A percentile compares a stretch with the other conserved stretches of the same genome.
Evolutionary conservation across 2,329 filamentous ascomycete species (phyloP).

Genomic region (Phaeophleospora eucalypticola): DNA sequence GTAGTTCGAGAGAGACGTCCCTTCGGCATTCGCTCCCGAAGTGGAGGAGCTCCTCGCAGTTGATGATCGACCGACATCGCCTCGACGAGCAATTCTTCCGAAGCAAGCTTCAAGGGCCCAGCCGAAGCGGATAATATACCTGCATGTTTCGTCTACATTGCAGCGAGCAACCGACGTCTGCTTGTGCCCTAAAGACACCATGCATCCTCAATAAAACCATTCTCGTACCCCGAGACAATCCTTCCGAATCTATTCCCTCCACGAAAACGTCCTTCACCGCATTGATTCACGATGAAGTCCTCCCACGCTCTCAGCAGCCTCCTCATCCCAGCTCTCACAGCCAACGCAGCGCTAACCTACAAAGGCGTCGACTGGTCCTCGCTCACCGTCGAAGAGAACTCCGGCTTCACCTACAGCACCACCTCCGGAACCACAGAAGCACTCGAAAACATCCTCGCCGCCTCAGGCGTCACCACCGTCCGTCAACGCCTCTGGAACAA

Average conservation of each 20-base stretch:
- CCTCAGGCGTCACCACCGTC: slow-evolving; percentile 21
- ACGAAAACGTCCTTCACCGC: no score
- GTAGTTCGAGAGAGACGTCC: no score
- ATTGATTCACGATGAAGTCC: background rate
- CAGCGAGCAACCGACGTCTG: no score
- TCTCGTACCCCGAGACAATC: no score
- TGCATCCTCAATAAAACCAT: no score
- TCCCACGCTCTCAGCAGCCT: no score
- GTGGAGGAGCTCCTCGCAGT: background rate
- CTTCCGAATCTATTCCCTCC: no score
- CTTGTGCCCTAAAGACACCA: no score
- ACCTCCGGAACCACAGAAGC: background rate
- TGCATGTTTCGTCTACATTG: no score
- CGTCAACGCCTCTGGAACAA: slow-evolving; percentile 32
- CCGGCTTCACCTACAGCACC: background rate
- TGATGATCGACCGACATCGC: background rate
- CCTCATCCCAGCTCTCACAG: no score
- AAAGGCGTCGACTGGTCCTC: slow-evolving; percentile 6
- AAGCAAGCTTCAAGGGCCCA: background rate
- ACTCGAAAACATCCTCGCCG: background rate
- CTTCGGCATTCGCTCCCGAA: background rate
- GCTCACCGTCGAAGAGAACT: slow-evolving; percentile 2
- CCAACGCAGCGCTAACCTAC: slow-evolving; percentile 1
- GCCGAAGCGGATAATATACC: no score
- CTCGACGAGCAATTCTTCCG: background rate